Evolutionary conservation across 371 early-diverging fungal species (phyloP).

Genomic region (Mortierella polycephala): DNA sequence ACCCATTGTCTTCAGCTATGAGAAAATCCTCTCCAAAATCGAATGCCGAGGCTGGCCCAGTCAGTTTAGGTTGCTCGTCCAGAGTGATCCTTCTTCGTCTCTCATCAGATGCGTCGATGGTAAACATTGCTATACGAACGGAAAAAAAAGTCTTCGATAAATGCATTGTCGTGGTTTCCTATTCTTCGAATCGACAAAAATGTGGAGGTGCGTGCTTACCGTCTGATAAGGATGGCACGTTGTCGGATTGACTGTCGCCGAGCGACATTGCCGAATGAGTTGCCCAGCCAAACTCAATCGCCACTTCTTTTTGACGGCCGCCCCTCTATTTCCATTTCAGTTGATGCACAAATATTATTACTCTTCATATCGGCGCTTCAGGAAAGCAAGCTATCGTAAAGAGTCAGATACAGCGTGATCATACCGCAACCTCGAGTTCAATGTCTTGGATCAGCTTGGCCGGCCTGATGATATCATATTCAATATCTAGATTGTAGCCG

Average conservation of each 20-base stretch:
- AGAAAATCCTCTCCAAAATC: slow-evolving; percentile 25
- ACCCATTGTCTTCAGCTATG: slow-evolving; percentile 33
- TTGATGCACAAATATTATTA: too few species aligned
- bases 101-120: slow-evolving; percentile 2
- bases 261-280: too few species aligned
- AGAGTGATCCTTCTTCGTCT: slow-evolving; percentile 40
- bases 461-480: slow-evolving; percentile 16
- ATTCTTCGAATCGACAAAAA: too few species aligned
- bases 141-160: neutral
- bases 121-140: neutral
- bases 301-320: too few species aligned
- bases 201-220: too few species aligned
- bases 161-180: neutral
- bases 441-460: slow-evolving; percentile 6
- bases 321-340: too few species aligned
- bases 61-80: slow-evolving; percentile 12
- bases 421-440: slow-evolving; percentile 30
- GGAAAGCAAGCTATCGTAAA: too few species aligned
- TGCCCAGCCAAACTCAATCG: too few species aligned
- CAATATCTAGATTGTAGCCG: slow-evolving; percentile 34
- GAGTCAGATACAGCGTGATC: neutral
- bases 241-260: too few species aligned
- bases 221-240: too few species aligned
- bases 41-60: neutral
- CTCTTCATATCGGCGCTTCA: too few species aligned